Evolutionary conservation across 2,329 filamentous ascomycete genomes (phyloP).

Genomic region (Chaetomiaceae sp.): DNA sequence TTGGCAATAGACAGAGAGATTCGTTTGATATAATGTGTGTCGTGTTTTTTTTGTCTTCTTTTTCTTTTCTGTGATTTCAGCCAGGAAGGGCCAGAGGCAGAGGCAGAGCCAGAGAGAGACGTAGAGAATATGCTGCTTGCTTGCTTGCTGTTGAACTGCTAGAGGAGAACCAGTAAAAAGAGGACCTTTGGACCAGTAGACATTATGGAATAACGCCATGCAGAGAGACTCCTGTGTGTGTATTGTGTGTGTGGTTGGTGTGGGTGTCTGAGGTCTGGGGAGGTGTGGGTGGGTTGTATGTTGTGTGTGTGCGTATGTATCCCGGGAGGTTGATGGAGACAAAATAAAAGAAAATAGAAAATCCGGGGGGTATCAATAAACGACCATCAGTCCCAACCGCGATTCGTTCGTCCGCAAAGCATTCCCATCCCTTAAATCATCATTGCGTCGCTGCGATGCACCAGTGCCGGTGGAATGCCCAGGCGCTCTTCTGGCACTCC

Average conservation of each 20-base stretch:
- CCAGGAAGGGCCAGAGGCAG: too few species aligned
- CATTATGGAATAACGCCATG: slow-evolving; percentile 29
- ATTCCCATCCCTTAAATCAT: not conserved
- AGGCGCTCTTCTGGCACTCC: slow-evolving; percentile 98
- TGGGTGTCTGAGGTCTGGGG: too few species aligned
- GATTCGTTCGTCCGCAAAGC: not conserved
- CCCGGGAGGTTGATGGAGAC: slow-evolving; percentile 16
- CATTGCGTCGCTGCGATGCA: slow-evolving; percentile 70
- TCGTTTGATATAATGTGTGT: too few species aligned
- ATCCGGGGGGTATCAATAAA: slow-evolving; percentile 29
- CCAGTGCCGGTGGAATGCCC: slow-evolving; percentile 98
- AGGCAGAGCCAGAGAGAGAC: not conserved
- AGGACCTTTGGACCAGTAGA: slow-evolving; percentile 24
- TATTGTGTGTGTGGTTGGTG: not conserved
- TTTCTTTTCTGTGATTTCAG: too few species aligned
- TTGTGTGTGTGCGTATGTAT: slow-evolving; percentile 13
- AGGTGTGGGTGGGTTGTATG: not conserved
- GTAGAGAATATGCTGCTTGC: slow-evolving; percentile 6
- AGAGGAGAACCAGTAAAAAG: slow-evolving; percentile 2
- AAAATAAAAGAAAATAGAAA: too few species aligned
- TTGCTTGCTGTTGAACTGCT: slow-evolving; percentile 20
- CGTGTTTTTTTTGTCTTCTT: too few species aligned
- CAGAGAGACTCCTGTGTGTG: slow-evolving; percentile 10
- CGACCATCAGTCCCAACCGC: slow-evolving; percentile 14
- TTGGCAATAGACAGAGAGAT: not conserved